Base-by-base conservation (phyloP, 768 basidiomycete species). In the Kondoa subrosea region DNA sequence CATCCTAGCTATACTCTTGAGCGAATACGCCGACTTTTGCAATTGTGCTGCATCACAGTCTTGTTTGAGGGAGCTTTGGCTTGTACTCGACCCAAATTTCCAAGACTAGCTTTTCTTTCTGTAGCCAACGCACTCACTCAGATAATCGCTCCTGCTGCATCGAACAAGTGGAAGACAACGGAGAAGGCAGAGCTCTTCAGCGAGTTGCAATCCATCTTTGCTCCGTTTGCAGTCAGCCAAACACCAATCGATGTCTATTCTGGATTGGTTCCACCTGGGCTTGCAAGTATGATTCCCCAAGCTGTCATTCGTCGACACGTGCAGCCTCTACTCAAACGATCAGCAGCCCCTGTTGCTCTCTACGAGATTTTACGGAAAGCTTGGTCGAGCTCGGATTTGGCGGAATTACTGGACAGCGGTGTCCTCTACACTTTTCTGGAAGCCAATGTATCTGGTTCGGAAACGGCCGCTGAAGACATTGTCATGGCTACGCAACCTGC, bases 101-200 rank as follows among this genome's bases (percentile, higher is more conserved):
- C 12, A 8, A 8, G 40, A 21, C 21, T 50, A 21, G 82, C 85
- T n/a, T 73, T 90, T 1, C 84, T 86, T 71, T 78, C 79, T 0
- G 85, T 87, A 0, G 83, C 83, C 70, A 84, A 83, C 71, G 73
- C 84, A 1, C 70, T 83, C 2, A 68, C 75, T 1, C 72, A 80
- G 71, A 78, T 34, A 76, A 81, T 21, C 71, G 83, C 69, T 68
- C 81, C 25, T 75, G 79, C 78, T 30, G 75, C 77, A 3, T 27
- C 71, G 56, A 71, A 76, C 21, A 80, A 77, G 17, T 87, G 87
- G 86, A 83, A 81, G 0, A 71, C 78, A 0, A 76, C 82, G 8
- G 88, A 92, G 72, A 83, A 84, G 72, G 80, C 84, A 0, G 70
- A 85, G 14, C 81, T 95, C 8, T 74, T 88, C 58, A 79, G 81